A percentile compares a stretch with the other conserved stretches of the same genome.
Conservation (phyloP, 1,139 yeast species). For the Candida mesenterica region DNA sequence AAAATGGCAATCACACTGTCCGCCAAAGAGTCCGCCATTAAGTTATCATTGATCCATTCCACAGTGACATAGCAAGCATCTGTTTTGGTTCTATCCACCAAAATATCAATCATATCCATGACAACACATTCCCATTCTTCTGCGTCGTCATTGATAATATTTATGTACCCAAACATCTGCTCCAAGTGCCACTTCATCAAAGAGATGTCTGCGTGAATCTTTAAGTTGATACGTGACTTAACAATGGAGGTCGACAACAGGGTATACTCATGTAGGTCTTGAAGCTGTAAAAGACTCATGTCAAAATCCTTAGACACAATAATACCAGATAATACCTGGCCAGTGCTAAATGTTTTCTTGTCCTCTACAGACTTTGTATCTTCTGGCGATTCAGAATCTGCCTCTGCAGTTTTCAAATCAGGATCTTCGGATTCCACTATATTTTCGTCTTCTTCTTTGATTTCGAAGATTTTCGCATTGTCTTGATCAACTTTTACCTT, state of each 20-base stretch:
- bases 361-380: constrained; percentile 8
- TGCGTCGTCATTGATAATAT: constrained; percentile 60
- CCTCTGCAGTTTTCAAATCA: constrained; percentile 3
- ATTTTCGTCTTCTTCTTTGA: constrained; percentile 14
- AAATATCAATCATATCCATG: constrained; percentile 45
- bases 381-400: constrained; percentile 8
- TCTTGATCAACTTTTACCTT: constrained; percentile 21
- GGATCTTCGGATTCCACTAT: constrained; percentile 8
- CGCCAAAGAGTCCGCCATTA: constrained; percentile 87
- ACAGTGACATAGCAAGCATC: constrained; percentile 52
- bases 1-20: constrained; percentile 90
- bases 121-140: constrained; percentile 52
- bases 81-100: constrained; percentile 43
- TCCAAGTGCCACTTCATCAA: constrained; percentile 84
- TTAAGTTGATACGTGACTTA: constrained; percentile 74
- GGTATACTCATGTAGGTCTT: constrained; percentile 86
- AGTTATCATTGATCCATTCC: constrained; percentile 87
- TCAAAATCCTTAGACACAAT: constrained; percentile 90
- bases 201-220: constrained; percentile 78
- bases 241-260: constrained; percentile 84
- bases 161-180: constrained; percentile 91
- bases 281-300: constrained; percentile 73
- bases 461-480: constrained; percentile 18
- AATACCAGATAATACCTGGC: constrained; percentile 73
- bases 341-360: constrained; percentile 22